Evolutionary conservation across 495 filamentous ascomycete species (phyloP), one percentile per base, ranked within the genome.

Genomic region (Neurospora tetrasperma): DNA sequence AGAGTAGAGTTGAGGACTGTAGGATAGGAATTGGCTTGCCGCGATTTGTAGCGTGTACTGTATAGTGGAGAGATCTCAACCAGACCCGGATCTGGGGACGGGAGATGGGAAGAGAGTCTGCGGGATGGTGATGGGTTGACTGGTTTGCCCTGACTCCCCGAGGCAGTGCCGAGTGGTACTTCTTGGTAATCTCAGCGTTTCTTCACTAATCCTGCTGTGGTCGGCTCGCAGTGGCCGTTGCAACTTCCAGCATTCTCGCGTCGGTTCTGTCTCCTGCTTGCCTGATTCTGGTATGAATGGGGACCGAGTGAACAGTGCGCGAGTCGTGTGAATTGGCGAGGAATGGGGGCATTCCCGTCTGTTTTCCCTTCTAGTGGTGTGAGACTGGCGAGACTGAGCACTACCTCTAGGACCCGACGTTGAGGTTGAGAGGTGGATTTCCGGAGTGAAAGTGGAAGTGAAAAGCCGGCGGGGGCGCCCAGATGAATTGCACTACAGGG

Each of bases 241-340:
- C 54, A 66, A 66, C 54, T 66, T 66, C 54, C 54, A 66, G 54
- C 54, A 66, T 66, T 66, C 54, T 66, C 54, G 27, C 54, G 54
- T 66, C 54, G 14, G 7, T 66, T 35, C 27, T 66, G 54, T 14
- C 27, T 66, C 18, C 14, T 66, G 27, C 54, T 66, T 66, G 54
- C 48, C 48, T 59, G 48, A 27, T 59, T 20, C 48, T 54, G 46
- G 46, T 20, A 23, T 59, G 23, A 27, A 59, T 27, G 48, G 23
- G 23, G 48, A 4, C 20, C 46, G 20, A 1, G 54, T 62, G 23
- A 62, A 62, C 27, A 66, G 54, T 66, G 54, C 54, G 54, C 27
- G 7, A 35, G 27, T 35, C 54, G 35, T 66, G 54, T 66, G 27
- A 27, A 66, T 35, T 66, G 54, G 54, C 23, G 5, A 62, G 54